These are phyloP conservation scores for Globisporangium echinulatum DNA, from an alignment of 352 stramenopile species.

Conservation along the genomic window DNA sequence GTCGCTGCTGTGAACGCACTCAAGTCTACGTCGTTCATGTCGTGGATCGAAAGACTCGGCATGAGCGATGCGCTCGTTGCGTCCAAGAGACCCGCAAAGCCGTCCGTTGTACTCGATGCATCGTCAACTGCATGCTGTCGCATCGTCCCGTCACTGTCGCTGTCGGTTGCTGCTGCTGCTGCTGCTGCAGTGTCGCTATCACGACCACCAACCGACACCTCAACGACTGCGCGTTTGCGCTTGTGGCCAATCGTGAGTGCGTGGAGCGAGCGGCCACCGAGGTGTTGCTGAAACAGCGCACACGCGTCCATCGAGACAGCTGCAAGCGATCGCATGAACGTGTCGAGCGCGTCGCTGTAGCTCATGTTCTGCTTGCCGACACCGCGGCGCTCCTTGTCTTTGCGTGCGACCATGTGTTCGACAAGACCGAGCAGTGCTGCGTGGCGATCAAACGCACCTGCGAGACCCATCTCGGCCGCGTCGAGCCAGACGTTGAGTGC, in stretches of 20 bases:
- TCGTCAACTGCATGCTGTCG: not conserved
- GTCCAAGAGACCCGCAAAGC: slow-evolving; percentile 16
- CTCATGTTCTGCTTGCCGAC: slow-evolving; percentile 80
- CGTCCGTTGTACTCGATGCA: slow-evolving; percentile 9
- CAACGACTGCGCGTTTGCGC: slow-evolving; percentile 13
- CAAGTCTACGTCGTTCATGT: slow-evolving; percentile 59
- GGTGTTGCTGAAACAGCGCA: slow-evolving; percentile 66
- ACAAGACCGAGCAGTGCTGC: slow-evolving; percentile 55
- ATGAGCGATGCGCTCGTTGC: slow-evolving; percentile 29
- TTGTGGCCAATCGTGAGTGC: slow-evolving; percentile 28
- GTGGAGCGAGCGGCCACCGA: slow-evolving; percentile 57
- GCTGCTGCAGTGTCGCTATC: not conserved
- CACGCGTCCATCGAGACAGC: slow-evolving; percentile 52
- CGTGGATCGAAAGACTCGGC: slow-evolving; percentile 45
- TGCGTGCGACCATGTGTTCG: slow-evolving; percentile 66
- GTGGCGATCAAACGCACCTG: slow-evolving; percentile 51
- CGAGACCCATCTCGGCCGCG: slow-evolving; percentile 62
- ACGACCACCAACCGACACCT: too few relatives aligned
- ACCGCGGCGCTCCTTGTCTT: slow-evolving; percentile 69
- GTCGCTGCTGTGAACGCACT: slow-evolving; percentile 23
- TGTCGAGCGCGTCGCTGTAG: slow-evolving; percentile 57
- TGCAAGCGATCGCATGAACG: slow-evolving; percentile 56
- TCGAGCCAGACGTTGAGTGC: slow-evolving; percentile 54
- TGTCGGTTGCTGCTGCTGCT: slow-evolving; percentile 3
- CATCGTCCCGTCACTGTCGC: too few relatives aligned